These are phyloP conservation scores for Triticum aestivum DNA, from an alignment of 176 grass and related monocot genomes.

Conservation along the genomic window DNA sequence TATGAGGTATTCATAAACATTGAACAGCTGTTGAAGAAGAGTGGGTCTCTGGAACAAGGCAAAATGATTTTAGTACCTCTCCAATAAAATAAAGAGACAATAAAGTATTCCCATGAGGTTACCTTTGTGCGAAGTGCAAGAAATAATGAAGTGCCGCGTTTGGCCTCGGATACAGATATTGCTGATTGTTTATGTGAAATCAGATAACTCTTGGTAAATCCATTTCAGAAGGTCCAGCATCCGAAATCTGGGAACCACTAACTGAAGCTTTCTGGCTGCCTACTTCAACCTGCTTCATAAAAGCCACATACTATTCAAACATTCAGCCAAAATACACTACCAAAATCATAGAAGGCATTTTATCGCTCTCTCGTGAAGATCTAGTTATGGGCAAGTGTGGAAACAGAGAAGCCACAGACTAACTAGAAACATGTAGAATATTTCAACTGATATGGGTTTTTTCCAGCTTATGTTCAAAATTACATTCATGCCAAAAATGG, in stretches of 20 bases:
- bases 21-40: conserved; percentile 79
- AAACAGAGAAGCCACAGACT: no score
- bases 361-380: not conserved
- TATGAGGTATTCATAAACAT: conserved; percentile 44
- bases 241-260: conserved; percentile 52
- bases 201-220: conserved; percentile 30
- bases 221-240: conserved; percentile 53
- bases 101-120: conserved; percentile 20
- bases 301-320: not conserved
- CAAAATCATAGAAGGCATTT: not conserved
- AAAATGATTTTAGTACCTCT: conserved; percentile 31
- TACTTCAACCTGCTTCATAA: conserved; percentile 39
- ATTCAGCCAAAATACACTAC: conserved; percentile 19
- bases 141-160: conserved; percentile 44
- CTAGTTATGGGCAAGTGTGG: not conserved
- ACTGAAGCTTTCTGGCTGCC: conserved; percentile 54
- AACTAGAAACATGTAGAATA: no score
- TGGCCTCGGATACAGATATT: conserved; percentile 59
- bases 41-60: conserved; percentile 59
- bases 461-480: no score
- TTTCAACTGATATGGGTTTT: no score
- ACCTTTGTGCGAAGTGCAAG: conserved; percentile 51
- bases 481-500: no score
- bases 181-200: conserved; percentile 39
- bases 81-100: not conserved